Conservation (phyloP, 2,329 filamentous ascomycete genomes). For the Penicillium sp. region DNA sequence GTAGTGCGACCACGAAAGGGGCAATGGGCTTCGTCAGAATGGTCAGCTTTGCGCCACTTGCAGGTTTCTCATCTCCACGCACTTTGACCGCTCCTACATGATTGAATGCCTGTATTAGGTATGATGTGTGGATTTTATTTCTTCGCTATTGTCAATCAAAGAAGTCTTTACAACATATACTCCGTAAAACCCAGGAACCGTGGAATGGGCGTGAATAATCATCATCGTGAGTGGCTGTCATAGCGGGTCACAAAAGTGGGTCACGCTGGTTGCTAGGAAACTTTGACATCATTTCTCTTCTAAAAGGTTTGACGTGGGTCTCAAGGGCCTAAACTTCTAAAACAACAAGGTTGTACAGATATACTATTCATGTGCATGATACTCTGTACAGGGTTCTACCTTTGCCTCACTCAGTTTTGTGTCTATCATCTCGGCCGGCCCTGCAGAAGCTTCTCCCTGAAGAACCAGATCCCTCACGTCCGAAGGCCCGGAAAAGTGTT, state of each 20-base stretch:
- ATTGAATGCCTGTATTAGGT: too few relatives aligned
- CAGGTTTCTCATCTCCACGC: constrained; percentile 6
- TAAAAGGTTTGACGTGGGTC: neutral
- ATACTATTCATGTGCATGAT: neutral
- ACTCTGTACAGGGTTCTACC: neutral
- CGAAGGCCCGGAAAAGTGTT: constrained; percentile 4
- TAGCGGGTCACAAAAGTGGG: neutral
- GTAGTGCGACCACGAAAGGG: constrained; percentile 21
- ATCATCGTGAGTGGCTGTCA: neutral
- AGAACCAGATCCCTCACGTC: constrained; percentile 1
- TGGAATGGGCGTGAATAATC: neutral
- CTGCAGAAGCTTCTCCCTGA: neutral
- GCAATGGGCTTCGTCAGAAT: constrained; percentile 23
- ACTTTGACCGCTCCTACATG: constrained; percentile 2
- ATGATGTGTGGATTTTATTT: too few relatives aligned
- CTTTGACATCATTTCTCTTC: neutral
- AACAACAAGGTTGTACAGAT: too few relatives aligned
- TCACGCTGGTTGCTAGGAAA: neutral
- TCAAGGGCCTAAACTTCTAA: neutral
- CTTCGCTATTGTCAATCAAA: too few relatives aligned
- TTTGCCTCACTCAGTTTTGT: neutral
- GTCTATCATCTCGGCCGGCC: neutral
- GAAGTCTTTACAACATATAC: too few relatives aligned
- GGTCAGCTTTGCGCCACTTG: constrained; percentile 18
- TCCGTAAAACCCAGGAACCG: too few relatives aligned